phyloP scores from a whole-genome alignment of 345 rosid species.

The Eucalyptus coolabah region DNA sequence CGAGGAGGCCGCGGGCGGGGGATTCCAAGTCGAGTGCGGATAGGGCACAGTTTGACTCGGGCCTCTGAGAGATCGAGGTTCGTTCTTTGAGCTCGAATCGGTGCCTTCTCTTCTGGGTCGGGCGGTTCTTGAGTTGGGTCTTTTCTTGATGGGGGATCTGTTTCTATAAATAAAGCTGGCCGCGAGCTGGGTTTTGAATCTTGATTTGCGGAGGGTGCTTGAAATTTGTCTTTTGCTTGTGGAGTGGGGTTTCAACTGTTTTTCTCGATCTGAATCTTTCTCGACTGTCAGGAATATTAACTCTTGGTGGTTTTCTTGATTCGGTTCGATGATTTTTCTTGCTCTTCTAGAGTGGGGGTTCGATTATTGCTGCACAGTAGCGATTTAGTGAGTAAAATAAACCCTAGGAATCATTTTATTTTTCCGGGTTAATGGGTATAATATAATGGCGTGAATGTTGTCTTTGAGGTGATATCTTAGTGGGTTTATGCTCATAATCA shows the following conservation, averaged over 20 bases:
- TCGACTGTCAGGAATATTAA: neutral
- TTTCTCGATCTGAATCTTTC: neutral
- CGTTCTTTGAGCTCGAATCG: neutral
- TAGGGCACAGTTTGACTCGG: neutral
- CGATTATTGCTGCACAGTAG: neutral
- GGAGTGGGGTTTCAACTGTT: neutral
- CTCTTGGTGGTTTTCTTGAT: neutral
- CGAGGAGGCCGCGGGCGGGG: neutral
- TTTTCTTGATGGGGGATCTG: neutral
- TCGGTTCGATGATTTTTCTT: neutral
- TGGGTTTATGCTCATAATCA: neutral
- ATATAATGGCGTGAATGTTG: neutral
- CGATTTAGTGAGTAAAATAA: neutral
- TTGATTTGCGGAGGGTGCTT: neutral
- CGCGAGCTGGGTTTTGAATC: neutral
- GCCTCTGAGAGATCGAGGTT: neutral
- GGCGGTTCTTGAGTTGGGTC: neutral
- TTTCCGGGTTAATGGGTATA: neutral
- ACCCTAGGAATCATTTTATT: neutral
- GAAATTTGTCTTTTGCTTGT: neutral
- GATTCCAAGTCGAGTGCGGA: neutral
- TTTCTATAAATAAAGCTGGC: neutral
- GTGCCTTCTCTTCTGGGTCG: neutral
- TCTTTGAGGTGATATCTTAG: neutral
- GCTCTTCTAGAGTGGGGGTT: neutral